Base-by-base conservation (phyloP, 805 yeast species). In the Ogataea saltuana region DNA sequence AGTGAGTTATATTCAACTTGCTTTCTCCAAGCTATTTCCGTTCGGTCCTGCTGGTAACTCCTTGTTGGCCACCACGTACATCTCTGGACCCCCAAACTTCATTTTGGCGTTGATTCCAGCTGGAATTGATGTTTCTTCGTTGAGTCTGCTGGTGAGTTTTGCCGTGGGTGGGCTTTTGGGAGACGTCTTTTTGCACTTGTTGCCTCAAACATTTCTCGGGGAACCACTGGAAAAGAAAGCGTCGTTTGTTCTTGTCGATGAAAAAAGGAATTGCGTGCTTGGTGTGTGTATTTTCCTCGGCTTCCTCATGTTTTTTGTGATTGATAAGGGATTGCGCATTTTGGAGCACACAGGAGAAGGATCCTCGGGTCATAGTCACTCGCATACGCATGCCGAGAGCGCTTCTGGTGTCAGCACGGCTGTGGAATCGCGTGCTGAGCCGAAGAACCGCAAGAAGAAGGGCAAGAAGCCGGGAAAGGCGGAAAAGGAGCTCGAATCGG, bases 141-240 rank as follows among this genome's bases (percentile, higher is more conserved):
- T 83, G 27, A 68, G 79, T 8, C 58, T 76, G 19, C 61, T 85
- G 42, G 86, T 84, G 1, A 70, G 87, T 33, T 84, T 85, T 65
- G 90, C 91, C 11, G 74, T 81, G 36, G 93, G 93, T 33, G 86
- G 90, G 1, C 65, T 85, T 28, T 63, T 85, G 26, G 91, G 91
- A 33, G 91, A 85, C 58, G 80, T 84, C 1, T 82, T 85, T 49
- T 59, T 85, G 33, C 93, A 85, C 60, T 57, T 85, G 45, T 62
- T 85, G 35, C 93, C 93, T 3, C 85, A 82, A 54, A 76, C 81
- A 1, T 82, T 80, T 50, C 65, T 75, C 7, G 81, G 83, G 10
- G 80, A 78, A 44, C 64, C 69, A 1, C 53, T 65, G 33, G 75
- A 67, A 37, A 69, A 69, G 41, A 66, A 58, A 26, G 67, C 66